phyloP scores from a whole-genome alignment of 2,329 filamentous ascomycete genomes.

The Venturia oleaginea region DNA sequence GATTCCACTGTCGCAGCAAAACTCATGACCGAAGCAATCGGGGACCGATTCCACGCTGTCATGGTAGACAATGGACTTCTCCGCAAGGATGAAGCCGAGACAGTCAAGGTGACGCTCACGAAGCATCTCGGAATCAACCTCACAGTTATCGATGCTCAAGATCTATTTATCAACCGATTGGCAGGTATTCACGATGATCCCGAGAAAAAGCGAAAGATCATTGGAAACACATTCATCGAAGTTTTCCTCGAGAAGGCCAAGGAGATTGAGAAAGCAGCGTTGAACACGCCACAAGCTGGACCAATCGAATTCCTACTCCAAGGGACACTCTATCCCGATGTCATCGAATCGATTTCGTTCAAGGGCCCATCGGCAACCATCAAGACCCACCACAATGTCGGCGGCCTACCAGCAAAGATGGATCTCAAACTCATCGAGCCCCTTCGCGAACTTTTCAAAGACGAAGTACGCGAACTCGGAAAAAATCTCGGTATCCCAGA shows the following conservation, averaged over 20 bases:
- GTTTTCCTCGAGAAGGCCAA: constrained; percentile 74
- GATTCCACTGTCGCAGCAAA: constrained; percentile 82
- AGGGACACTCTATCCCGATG: constrained; percentile 72
- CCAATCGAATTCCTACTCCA: constrained; percentile 82
- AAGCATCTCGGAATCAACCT: constrained; percentile 82
- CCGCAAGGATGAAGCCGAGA: constrained; percentile 72
- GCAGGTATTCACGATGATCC: constrained; percentile 65
- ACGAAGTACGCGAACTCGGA: constrained; percentile 66
- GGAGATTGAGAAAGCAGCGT: constrained; percentile 62
- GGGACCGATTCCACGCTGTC: constrained; percentile 74
- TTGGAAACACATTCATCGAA: constrained; percentile 72
- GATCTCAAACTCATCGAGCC: constrained; percentile 68
- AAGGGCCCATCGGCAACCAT: constrained; percentile 63
- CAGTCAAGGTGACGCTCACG: constrained; percentile 71
- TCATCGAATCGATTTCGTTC: constrained; percentile 64
- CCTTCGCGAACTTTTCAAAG: constrained; percentile 72
- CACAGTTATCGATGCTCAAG: constrained; percentile 70
- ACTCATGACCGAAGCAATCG: constrained; percentile 80
- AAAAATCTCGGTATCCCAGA: constrained; percentile 61
- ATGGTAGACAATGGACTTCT: constrained; percentile 81
- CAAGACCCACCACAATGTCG: constrained; percentile 68
- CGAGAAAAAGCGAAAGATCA: constrained; percentile 85
- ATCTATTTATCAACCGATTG: constrained; percentile 69
- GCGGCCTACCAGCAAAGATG: constrained; percentile 55
- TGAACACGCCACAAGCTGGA: constrained; percentile 57